Evolutionary conservation across 148 eudicot genomes (phyloP).

Genomic region (Arctostaphylos glauca): DNA sequence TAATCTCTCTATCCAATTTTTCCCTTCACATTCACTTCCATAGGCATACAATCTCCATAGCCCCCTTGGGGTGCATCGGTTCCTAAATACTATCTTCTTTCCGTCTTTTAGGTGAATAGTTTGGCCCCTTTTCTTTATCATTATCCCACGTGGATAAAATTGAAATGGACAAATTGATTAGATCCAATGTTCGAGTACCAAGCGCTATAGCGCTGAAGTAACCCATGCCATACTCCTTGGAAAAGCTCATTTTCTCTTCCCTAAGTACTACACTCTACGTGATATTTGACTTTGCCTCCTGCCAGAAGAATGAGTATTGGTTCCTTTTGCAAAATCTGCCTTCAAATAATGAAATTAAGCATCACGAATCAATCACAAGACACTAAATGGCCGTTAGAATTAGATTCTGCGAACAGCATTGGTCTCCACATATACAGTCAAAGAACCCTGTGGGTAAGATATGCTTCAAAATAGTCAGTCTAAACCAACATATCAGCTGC

Average conservation of each 20-base stretch:
- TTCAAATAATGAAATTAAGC: neutral
- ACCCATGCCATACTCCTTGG: too few relatives aligned
- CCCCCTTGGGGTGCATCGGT: neutral
- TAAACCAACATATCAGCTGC: conserved; percentile 9
- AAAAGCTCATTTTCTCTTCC: neutral
- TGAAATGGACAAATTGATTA: too few relatives aligned
- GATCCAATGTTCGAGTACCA: too few relatives aligned
- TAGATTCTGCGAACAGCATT: neutral
- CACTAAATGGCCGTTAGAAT: neutral
- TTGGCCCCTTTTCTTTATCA: too few relatives aligned
- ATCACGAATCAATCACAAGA: neutral
- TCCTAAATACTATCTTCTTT: neutral
- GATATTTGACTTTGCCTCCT: neutral
- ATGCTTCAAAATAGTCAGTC: neutral
- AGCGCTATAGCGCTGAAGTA: too few relatives aligned
- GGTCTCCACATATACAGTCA: neutral
- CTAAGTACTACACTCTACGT: neutral
- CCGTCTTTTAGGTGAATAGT: too few relatives aligned
- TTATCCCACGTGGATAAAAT: too few relatives aligned
- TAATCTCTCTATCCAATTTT: neutral
- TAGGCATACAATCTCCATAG: neutral
- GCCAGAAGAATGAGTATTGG: neutral
- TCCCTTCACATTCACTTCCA: neutral
- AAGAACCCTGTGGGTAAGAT: neutral
- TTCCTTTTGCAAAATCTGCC: neutral